A percentile compares a stretch with the other conserved stretches of the same genome.
Evolutionary conservation across 148 eudicot genomes (phyloP).

Genomic region (Cornus controversa): DNA sequence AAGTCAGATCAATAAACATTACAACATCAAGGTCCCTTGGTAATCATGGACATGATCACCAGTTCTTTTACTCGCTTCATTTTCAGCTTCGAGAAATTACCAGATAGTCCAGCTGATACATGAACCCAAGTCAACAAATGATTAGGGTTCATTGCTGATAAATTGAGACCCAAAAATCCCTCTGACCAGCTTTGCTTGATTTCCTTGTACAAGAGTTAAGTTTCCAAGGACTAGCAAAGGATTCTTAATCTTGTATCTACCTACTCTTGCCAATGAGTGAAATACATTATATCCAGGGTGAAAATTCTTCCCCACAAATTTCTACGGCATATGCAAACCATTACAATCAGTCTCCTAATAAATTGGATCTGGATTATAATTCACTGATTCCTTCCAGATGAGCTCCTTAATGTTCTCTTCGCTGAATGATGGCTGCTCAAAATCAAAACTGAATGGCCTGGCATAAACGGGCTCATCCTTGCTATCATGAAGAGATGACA

Average conservation of each 20-base stretch:
- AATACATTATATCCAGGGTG: neutral
- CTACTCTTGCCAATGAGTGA: neutral
- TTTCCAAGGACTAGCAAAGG: neutral
- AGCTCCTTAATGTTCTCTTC: constrained; percentile 83
- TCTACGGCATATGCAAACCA: neutral
- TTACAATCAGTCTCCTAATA: constrained; percentile 20
- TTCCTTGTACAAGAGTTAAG: neutral
- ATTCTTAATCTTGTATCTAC: neutral
- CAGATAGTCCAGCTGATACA: neutral
- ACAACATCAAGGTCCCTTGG: neutral
- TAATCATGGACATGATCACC: neutral
- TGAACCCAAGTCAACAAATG: neutral
- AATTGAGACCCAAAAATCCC: neutral
- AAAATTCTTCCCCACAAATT: neutral
- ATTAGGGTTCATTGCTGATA: neutral
- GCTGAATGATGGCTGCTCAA: constrained; percentile 63
- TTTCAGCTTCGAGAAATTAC: neutral
- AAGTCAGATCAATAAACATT: neutral
- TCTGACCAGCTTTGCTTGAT: neutral
- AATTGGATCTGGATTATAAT: constrained; percentile 70
- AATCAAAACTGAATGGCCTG: constrained; percentile 62
- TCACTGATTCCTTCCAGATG: constrained; percentile 78
- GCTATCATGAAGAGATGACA: constrained; percentile 65
- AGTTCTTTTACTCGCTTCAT: neutral
- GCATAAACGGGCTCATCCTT: constrained; percentile 70